phyloP scores from a whole-genome alignment of 805 yeast genomes.

The Torulaspora gathmanii region DNA sequence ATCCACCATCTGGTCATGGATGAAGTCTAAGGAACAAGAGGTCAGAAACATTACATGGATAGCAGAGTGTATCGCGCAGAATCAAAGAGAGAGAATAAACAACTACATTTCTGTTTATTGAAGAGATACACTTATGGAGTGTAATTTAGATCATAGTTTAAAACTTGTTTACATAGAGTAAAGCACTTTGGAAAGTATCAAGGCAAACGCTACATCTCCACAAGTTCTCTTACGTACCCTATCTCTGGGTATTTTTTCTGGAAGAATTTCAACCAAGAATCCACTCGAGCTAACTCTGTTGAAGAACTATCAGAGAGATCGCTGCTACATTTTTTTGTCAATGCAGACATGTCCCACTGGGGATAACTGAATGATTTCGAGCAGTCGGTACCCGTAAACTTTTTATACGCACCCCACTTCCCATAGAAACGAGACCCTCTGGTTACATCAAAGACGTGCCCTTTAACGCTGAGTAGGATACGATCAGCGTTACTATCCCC shows the following conservation, averaged over 20 bases:
- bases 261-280: constrained; percentile 22
- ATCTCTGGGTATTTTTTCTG: constrained; percentile 22
- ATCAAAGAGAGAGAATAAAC: constrained; percentile 89
- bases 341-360: constrained; percentile 20
- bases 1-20: constrained; percentile 93
- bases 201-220: not conserved
- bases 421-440: constrained; percentile 22
- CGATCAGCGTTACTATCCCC: constrained; percentile 9
- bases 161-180: not conserved
- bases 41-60: constrained; percentile 98
- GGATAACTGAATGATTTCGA: constrained; percentile 20
- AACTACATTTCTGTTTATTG: constrained; percentile 85
- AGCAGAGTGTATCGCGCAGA: constrained; percentile 98
- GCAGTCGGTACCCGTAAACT: constrained; percentile 27
- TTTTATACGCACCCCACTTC: constrained; percentile 25
- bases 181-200: not conserved
- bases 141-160: too few relatives aligned
- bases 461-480: constrained; percentile 22
- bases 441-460: constrained; percentile 27
- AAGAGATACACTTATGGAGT: not conserved
- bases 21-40: constrained; percentile 94
- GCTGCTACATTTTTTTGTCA: constrained; percentile 16
- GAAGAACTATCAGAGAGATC: constrained; percentile 11
- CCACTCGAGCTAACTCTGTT: constrained; percentile 16
- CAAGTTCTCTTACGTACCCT: constrained; percentile 13